Evolutionary conservation across 768 basidiomycete genomes (phyloP).

Genomic region (Rubroboletus pulcherrimus): DNA sequence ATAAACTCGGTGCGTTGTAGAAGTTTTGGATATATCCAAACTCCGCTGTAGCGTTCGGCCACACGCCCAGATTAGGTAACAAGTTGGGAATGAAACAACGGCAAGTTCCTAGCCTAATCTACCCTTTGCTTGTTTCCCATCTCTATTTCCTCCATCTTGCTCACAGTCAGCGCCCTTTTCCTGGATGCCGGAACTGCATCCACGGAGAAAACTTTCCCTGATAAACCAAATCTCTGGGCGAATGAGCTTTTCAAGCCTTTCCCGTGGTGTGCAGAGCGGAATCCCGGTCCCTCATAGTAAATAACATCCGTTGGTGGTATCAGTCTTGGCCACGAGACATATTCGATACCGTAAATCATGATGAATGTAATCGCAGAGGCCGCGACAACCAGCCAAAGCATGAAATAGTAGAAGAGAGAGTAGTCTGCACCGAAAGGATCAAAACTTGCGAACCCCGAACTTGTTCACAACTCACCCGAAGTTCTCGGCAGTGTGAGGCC

Average conservation of each 20-base stretch:
- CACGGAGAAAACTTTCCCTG: constrained; percentile 36
- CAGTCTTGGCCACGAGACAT: constrained; percentile 92
- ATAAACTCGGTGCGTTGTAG: background rate
- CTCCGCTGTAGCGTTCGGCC: constrained; percentile 25
- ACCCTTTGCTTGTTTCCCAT: constrained; percentile 78
- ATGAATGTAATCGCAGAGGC: constrained; percentile 67
- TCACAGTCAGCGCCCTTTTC: constrained; percentile 31
- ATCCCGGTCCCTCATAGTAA: constrained; percentile 87
- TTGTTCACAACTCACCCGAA: constrained; percentile 57
- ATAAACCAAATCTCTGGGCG: constrained; percentile 31
- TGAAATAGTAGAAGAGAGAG: constrained; percentile 79
- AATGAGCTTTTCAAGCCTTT: constrained; percentile 57
- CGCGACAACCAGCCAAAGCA: constrained; percentile 73
- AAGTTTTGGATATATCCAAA: constrained; percentile 28
- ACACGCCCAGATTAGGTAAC: constrained; percentile 11
- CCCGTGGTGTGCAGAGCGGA: constrained; percentile 71
- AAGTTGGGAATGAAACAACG: background rate
- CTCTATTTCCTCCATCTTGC: constrained; percentile 68
- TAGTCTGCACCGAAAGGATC: constrained; percentile 51
- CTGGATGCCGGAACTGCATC: constrained; percentile 37
- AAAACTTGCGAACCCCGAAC: background rate
- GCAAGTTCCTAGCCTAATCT: constrained; percentile 40
- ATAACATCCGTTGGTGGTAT: constrained; percentile 75
- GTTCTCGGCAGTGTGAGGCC: constrained; percentile 83
- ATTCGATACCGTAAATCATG: constrained; percentile 82